phyloP scores from a whole-genome alignment of 2,329 filamentous ascomycete genomes.

The Fusarium clavum region DNA sequence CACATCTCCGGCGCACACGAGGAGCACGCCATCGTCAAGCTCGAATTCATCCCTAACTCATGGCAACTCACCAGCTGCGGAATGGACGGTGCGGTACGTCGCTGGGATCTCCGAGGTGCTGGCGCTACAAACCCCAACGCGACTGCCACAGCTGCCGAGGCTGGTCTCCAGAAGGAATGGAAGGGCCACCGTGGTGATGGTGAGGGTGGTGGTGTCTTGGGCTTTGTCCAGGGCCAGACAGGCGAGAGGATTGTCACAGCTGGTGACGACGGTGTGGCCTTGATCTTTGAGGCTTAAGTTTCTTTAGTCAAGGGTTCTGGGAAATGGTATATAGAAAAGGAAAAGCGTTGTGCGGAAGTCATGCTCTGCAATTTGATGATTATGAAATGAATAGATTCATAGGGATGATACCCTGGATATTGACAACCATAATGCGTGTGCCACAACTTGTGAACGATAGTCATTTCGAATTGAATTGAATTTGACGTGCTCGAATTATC shows the following conservation, averaged over 20 bases:
- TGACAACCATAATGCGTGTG: neutral
- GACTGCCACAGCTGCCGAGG: slow-evolving; percentile 56
- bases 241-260: slow-evolving; percentile 86
- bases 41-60: slow-evolving; percentile 79
- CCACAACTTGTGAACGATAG: neutral
- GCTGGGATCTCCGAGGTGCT: slow-evolving; percentile 82
- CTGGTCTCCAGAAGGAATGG: slow-evolving; percentile 87
- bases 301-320: slow-evolving; percentile 12
- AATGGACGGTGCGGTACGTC: slow-evolving; percentile 88
- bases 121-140: slow-evolving; percentile 48
- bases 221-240: slow-evolving; percentile 84
- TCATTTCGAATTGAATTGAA: neutral
- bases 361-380: slow-evolving; percentile 39
- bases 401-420: slow-evolving; percentile 40
- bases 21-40: slow-evolving; percentile 89
- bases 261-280: slow-evolving; percentile 81
- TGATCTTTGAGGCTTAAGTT: slow-evolving; percentile 72
- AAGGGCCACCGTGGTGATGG: slow-evolving; percentile 87
- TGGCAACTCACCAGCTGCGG: slow-evolving; percentile 89
- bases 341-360: slow-evolving; percentile 30
- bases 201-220: slow-evolving; percentile 88
- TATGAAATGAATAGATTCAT: slow-evolving; percentile 43
- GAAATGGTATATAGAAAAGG: slow-evolving; percentile 24
- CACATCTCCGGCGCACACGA: slow-evolving; percentile 87
- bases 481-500: neutral